Evolutionary conservation across 2,329 filamentous ascomycete genomes (phyloP).

Genomic region (Ceratocystis smalleyi): DNA sequence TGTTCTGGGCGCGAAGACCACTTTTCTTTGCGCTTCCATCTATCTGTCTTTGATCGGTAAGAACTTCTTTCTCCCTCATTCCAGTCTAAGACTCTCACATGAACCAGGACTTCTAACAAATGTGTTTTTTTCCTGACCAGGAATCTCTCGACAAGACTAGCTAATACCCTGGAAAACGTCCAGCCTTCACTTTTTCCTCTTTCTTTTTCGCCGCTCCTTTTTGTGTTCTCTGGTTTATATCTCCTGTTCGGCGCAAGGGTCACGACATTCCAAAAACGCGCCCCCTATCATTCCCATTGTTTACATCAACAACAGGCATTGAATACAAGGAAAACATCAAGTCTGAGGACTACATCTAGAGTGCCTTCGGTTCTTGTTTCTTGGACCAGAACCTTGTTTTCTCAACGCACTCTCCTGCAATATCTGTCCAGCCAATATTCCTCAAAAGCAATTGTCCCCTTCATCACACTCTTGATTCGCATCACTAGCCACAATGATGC

Average conservation of each 20-base stretch:
- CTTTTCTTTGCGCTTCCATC: background rate
- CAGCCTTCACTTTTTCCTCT: constrained; percentile 6
- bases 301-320: constrained; percentile 2
- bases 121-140: background rate
- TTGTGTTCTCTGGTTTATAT: constrained; percentile 10
- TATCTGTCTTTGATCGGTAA: background rate
- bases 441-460: background rate
- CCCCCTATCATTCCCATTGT: constrained; percentile 7
- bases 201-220: constrained; percentile 11
- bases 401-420: background rate
- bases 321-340: background rate
- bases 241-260: constrained; percentile 6
- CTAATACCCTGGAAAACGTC: background rate
- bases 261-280: constrained; percentile 10
- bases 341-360: constrained; percentile 2
- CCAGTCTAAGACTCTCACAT: background rate
- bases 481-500: constrained; percentile 26
- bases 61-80: background rate
- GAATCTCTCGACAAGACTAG: background rate
- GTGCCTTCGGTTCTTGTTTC: background rate
- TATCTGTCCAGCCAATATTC: background rate
- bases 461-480: background rate
- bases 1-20: background rate
- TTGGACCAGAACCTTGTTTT: background rate
- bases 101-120: background rate